Conservation (phyloP, 192 early-diverging fungal genomes). For the Coemansia sp. region DNA sequence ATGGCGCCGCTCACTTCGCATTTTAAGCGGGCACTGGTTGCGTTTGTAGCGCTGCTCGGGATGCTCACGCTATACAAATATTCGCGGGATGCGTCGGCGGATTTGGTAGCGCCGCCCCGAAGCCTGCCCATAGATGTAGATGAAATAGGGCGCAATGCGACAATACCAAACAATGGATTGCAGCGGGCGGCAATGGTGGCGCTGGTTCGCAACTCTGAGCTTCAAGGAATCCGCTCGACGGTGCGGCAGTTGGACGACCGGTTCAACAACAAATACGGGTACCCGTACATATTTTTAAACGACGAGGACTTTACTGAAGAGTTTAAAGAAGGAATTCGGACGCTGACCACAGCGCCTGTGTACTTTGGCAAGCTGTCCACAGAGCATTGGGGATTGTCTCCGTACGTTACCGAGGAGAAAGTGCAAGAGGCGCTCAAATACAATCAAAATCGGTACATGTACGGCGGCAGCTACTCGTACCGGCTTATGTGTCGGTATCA, state of each 20-base stretch:
- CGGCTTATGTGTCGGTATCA: conserved; percentile 72
- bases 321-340: conserved; percentile 56
- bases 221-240: conserved; percentile 56
- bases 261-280: conserved; percentile 68
- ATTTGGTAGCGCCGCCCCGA: neutral
- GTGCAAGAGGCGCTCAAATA: conserved; percentile 29
- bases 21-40: conserved; percentile 2
- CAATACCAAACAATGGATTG: neutral
- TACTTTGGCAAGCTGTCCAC: conserved; percentile 36
- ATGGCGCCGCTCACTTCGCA: neutral
- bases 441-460: conserved; percentile 56
- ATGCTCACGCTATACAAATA: neutral
- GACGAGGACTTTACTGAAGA: conserved; percentile 67
- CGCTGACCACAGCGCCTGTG: conserved; percentile 40
- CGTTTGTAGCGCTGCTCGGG: neutral
- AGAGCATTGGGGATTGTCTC: conserved; percentile 43
- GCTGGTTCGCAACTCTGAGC: conserved; percentile 67
- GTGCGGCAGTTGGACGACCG: conserved; percentile 64
- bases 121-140: neutral
- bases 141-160: neutral
- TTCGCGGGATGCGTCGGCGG: neutral
- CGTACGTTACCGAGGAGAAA: conserved; percentile 36
- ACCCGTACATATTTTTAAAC: conserved; percentile 80
- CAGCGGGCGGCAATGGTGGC: conserved; percentile 56
- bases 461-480: conserved; percentile 67